Percentiles rank a stretch among this genome's conserved stretches.
These are phyloP conservation scores for Floccularia luteovirens DNA, from an alignment of 768 basidiomycete genomes.

Conservation along the genomic window DNA sequence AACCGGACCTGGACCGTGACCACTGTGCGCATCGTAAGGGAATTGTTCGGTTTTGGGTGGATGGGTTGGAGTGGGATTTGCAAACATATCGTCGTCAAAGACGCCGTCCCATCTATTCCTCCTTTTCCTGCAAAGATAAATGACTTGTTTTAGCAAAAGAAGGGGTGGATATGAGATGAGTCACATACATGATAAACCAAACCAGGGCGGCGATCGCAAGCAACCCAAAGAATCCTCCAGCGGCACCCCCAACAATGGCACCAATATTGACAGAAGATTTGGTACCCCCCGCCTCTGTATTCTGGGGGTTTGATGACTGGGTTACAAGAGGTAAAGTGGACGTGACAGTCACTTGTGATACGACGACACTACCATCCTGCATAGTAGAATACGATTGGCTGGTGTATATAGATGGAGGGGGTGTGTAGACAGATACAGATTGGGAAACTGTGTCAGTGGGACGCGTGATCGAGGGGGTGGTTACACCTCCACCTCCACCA, in stretches of 20 bases:
- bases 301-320: conserved; percentile 11
- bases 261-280: conserved; percentile 23
- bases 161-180: conserved; percentile 3
- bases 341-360: conserved; percentile 25
- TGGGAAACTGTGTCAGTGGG: conserved; percentile 2
- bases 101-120: conserved; percentile 42
- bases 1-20: no score
- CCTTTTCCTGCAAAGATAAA: conserved; percentile 27
- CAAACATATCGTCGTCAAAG: conserved; percentile 32
- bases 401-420: conserved; percentile 10
- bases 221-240: conserved; percentile 48
- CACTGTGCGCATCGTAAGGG: conserved; percentile 8
- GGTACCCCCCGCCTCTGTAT: conserved; percentile 7
- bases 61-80: conserved; percentile 10
- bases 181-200: conserved; percentile 45
- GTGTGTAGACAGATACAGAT: conserved; percentile 6
- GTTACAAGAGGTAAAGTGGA: conserved; percentile 24
- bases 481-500: no score
- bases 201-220: conserved; percentile 33
- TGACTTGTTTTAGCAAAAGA: conserved; percentile 5
- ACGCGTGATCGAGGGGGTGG: neutral
- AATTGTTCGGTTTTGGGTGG: conserved; percentile 11
- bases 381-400: conserved; percentile 26
- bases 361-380: conserved; percentile 30
- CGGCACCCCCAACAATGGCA: conserved; percentile 44